phyloP scores from a whole-genome alignment of 768 basidiomycete species.

The Rhodotorula diobovata region DNA sequence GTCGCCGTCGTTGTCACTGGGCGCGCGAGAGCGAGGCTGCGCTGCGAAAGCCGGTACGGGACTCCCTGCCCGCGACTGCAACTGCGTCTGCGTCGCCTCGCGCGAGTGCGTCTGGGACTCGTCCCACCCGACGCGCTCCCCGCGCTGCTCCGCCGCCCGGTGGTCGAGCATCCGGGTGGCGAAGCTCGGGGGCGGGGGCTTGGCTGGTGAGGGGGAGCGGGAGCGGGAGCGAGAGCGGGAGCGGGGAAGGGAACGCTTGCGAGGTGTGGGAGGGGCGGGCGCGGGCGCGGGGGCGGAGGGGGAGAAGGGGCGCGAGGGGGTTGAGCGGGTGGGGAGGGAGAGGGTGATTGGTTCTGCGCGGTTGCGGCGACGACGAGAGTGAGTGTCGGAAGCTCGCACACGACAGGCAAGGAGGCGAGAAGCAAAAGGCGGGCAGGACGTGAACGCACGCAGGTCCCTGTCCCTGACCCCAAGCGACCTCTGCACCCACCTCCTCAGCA shows the following conservation, averaged over 20 bases:
- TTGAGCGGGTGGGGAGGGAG: not conserved
- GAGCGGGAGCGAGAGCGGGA: not conserved
- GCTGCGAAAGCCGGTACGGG: no score
- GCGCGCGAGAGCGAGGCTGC: no score
- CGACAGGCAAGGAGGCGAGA: no score
- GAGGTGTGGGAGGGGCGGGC: not conserved
- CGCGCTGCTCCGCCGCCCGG: not conserved
- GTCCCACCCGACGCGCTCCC: slow-evolving; percentile 21
- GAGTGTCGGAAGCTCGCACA: no score
- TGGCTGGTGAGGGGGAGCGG: no score
- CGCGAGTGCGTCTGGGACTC: slow-evolving; percentile 7
- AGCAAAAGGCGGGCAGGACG: no score
- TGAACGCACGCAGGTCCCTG: not conserved
- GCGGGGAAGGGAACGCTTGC: not conserved
- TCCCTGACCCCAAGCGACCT: not conserved
- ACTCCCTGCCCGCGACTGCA: no score
- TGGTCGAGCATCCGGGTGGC: slow-evolving; percentile 25
- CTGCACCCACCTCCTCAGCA: slow-evolving; percentile 16
- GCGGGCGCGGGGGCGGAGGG: not conserved
- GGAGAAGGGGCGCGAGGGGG: not conserved
- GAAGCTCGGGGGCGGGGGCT: not conserved
- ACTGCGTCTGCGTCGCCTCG: no score
- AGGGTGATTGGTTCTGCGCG: slow-evolving; percentile 17
- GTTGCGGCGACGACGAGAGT: not conserved
- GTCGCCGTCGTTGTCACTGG: no score